A percentile compares a stretch with the other conserved stretches of the same genome.
phyloP scores from a whole-genome alignment of 768 basidiomycete genomes.

The Chlorophyllum brunneum region DNA sequence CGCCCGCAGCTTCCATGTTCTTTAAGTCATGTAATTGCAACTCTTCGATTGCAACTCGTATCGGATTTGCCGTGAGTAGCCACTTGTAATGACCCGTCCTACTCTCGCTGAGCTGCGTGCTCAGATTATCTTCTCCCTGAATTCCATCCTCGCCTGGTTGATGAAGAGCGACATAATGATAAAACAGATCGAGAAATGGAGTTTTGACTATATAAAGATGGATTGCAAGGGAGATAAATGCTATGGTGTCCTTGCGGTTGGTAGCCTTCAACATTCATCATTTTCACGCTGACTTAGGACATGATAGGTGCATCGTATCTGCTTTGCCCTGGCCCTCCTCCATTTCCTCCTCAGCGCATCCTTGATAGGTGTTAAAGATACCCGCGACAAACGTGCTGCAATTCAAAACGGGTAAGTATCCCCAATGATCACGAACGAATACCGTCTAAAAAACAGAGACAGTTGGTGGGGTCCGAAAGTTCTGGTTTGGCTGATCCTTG shows the following conservation, averaged over 20 bases:
- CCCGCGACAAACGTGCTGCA: constrained; percentile 87
- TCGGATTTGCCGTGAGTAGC: constrained; percentile 41
- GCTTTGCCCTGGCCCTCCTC: constrained; percentile 89
- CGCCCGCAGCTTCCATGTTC: constrained; percentile 81
- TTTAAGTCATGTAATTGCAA: constrained; percentile 99
- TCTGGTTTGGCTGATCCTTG: constrained; percentile 80
- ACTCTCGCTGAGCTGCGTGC: background rate
- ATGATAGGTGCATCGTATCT: constrained; percentile 84
- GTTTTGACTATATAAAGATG: constrained; percentile 98
- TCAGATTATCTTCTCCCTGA: constrained; percentile 91
- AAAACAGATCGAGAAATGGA: constrained; percentile 85
- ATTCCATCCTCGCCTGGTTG: constrained; percentile 95
- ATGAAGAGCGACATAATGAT: constrained; percentile 92
- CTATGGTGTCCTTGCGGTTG: constrained; percentile 91
- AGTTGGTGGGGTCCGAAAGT: constrained; percentile 99
- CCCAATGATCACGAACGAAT: background rate
- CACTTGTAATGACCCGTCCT: background rate
- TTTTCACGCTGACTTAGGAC: background rate
- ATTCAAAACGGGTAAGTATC: constrained; percentile 88
- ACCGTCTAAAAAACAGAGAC: constrained; percentile 5
- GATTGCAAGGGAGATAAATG: constrained; percentile 90
- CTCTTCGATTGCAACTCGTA: constrained; percentile 94
- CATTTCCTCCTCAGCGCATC: constrained; percentile 77
- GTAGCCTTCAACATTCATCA: constrained; percentile 22
- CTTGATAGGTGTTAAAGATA: constrained; percentile 86